Conservation (phyloP, 2,329 filamentous ascomycete species). For the Monilinia fructigena region DNA sequence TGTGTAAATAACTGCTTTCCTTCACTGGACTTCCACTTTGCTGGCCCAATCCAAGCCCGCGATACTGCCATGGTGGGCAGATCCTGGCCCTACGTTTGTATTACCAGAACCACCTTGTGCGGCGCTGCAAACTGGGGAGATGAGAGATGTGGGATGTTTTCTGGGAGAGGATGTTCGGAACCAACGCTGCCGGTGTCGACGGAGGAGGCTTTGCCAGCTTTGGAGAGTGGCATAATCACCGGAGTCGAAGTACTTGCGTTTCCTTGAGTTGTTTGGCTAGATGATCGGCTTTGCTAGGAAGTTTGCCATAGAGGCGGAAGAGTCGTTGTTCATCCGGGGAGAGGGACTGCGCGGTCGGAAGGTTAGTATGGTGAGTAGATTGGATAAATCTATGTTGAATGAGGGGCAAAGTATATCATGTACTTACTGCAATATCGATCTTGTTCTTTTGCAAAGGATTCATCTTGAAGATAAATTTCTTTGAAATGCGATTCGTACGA, state of each 20-base stretch:
- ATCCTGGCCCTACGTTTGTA: conserved; percentile 40
- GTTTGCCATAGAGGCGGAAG: conserved; percentile 96
- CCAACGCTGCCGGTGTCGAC: conserved; percentile 92
- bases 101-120: conserved; percentile 46
- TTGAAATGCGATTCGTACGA: not conserved
- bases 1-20: conserved; percentile 82
- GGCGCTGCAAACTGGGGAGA: conserved; percentile 54
- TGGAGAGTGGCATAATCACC: conserved; percentile 95
- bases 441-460: conserved; percentile 99
- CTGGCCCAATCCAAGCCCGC: conserved; percentile 46
- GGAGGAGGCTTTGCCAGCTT: conserved; percentile 93
- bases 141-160: conserved; percentile 89
- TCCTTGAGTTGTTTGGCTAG: conserved; percentile 99
- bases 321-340: conserved; percentile 93
- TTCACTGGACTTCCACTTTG: conserved; percentile 80
- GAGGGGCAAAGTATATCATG: not conserved
- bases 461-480: conserved; percentile 54
- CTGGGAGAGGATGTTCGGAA: conserved; percentile 88
- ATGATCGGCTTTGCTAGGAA: conserved; percentile 92
- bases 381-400: not conserved
- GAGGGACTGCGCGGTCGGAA: conserved; percentile 62
- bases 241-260: conserved; percentile 95
- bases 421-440: conserved; percentile 86
- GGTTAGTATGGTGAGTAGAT: conserved; percentile 9
- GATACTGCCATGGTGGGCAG: conserved; percentile 37